Evolutionary conservation across 2,329 filamentous ascomycete species (phyloP), one percentile per base, ranked within the genome.

Genomic region (Verticillium dahliae): DNA sequence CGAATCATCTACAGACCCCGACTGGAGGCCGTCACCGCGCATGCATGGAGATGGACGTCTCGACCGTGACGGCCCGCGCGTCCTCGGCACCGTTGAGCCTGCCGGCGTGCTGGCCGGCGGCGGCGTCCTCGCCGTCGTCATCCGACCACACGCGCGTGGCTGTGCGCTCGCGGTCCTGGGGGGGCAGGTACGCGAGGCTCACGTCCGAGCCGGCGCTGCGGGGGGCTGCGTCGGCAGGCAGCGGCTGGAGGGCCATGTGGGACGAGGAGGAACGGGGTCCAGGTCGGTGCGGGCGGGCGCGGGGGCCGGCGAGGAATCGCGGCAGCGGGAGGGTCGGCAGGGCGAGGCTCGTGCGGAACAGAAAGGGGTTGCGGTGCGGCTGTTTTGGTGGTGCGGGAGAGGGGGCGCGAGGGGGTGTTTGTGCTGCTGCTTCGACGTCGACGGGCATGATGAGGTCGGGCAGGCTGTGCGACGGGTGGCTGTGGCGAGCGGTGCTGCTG

Each of bases 311-410:
- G 34, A 37, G n/a, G 27, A 54, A 31, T 35, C 14, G 15, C 2
- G 70, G 66, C 4, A 68, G 62, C 15, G 63, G 64, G 50, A 74
- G 61, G 27, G 22, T 22, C 5, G 56, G 56, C 14, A 50, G 6
- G 61, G 69, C 67, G 63, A 73, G 62, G 18, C 65, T 68, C n/a
- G 72, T 75, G 57, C 71, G 71, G 67, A 75, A 73, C 52, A 69
- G 68, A 41, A 75, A 74, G 18, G 73, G 72, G 61, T 74, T 75
- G 22, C 66, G 68, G 34, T 61, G 60, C 6, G 64, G 65, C 57
- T 65, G 56, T 18, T 63, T 65, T 35, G 61, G 31, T 7, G 61
- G 55, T 13, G 60, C 52, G 65, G 52, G 33, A 22, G 45, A 45
- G 1, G 57, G 6, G 45, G 60, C 14, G 41, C 60, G 57, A 27